Conservation (phyloP, 1,284 basidiomycete species). For the Testicularia cyperi region DNA sequence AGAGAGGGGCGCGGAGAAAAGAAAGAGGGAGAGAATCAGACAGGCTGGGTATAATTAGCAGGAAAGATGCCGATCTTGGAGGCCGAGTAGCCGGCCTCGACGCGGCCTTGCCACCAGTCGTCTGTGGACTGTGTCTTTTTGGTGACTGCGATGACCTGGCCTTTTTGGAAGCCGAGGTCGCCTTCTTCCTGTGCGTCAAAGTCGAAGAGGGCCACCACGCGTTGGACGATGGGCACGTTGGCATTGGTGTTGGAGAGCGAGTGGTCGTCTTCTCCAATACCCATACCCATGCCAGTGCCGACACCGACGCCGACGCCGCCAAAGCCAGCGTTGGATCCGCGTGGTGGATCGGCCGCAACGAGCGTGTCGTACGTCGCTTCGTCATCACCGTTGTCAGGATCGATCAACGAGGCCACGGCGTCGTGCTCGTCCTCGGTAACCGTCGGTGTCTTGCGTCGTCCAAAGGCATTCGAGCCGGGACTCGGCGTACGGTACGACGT, state of each 20-base stretch:
- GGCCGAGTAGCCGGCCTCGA: constrained; percentile 25
- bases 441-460: constrained; percentile 23
- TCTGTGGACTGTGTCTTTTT: constrained; percentile 41
- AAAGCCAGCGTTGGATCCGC: too few species aligned
- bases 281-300: too few species aligned
- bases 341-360: too few species aligned
- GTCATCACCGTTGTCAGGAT: not conserved
- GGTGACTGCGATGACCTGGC: constrained; percentile 54
- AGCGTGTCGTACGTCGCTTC: too few species aligned
- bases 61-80: constrained; percentile 36
- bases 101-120: constrained; percentile 57
- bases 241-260: constrained; percentile 21
- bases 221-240: constrained; percentile 19
- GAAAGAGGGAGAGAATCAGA: constrained; percentile 5
- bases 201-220: constrained; percentile 51
- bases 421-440: constrained; percentile 18
- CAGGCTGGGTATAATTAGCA: constrained; percentile 20
- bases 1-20: too few species aligned
- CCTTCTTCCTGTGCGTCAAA: constrained; percentile 49
- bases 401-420: not conserved
- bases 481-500: constrained; percentile 27
- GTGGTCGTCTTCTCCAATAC: too few species aligned
- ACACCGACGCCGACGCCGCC: too few species aligned
- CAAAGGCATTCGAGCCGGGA: constrained; percentile 20
- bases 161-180: constrained; percentile 50